Evolutionary conservation across 2,329 filamentous ascomycete species (phyloP), one percentile per base, ranked within the genome.

Genomic region (Curvularia hawaiiensis): DNA sequence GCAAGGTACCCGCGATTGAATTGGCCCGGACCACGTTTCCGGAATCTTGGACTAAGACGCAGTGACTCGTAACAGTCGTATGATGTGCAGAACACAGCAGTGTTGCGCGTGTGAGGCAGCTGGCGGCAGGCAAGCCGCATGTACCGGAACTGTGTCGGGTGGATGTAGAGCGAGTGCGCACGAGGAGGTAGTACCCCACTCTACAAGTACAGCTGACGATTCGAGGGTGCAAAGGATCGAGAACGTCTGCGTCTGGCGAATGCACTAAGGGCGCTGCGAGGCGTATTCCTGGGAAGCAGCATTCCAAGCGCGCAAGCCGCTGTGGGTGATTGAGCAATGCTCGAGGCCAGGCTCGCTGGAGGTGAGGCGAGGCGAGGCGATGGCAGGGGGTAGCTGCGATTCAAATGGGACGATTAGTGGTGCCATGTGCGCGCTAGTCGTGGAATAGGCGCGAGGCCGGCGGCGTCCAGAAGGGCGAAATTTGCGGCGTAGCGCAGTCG

Each of bases 231-330:
- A 43, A 31, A 39, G 52, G 30, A 30, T 38, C 24, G 40, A 26
- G 8, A 3, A 22, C 26, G 39, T n/a, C 40, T 41, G 52, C 35
- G 11, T 31, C 11, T n/a, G 24, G 18, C 31, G n/a, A 8, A 20
- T 11, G 40, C 40, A 43, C 20, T 33, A 33, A 5, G 12, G 22
- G 6, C 40, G 22, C 39, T 16, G 43, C 31, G 10, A 41, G 14
- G 43, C 26, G 22, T 39, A n/a, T 28, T 9, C 26, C 2, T 22
- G 18, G 22, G 35, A 40, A 30, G 30, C 30, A 33, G 51, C 20
- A 22, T 33, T 12, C 35, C 50, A 54, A 54, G 51, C 55, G 54
- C 54, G 44, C 45, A 54, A 46, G 51, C 55, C 55, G 46, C 50
- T 39, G 18, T 20, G 47, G 50, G 30, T 45, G 53, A 12, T 31